phyloP scores from a whole-genome alignment of 257 asterid species.

The Solanum gandarillasii region DNA sequence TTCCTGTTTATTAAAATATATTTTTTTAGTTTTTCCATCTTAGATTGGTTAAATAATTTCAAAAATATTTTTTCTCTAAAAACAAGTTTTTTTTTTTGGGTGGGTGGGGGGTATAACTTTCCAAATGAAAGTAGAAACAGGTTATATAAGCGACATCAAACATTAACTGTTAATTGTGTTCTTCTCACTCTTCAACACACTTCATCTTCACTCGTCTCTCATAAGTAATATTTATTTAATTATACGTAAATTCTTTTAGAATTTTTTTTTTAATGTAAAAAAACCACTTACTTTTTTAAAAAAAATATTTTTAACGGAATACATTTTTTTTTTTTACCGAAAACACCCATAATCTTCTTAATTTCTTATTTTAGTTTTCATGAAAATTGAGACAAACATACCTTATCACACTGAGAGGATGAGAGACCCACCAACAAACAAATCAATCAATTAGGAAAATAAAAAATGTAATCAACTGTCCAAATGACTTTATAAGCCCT shows the following conservation, averaged over 20 bases:
- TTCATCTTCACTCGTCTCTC: not conserved
- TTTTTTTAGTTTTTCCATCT: too few relatives aligned
- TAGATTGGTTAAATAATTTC: too few relatives aligned
- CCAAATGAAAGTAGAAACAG: too few relatives aligned
- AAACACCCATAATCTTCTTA: not conserved
- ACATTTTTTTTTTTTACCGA: not conserved
- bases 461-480: not conserved
- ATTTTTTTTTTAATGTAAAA: not conserved
- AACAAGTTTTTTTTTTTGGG: too few relatives aligned
- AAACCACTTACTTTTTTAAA: not conserved
- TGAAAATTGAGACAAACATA: not conserved
- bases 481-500: conserved; percentile 16
- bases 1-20: too few relatives aligned
- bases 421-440: not conserved
- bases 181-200: not conserved
- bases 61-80: too few relatives aligned
- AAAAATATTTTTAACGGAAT: not conserved
- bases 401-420: not conserved
- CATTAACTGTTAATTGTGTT: too few relatives aligned
- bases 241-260: not conserved
- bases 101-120: too few relatives aligned
- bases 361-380: not conserved
- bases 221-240: too few relatives aligned
- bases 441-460: not conserved
- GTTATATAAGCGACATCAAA: too few relatives aligned